Evolutionary conservation across 2,329 filamentous ascomycete species (phyloP), one percentile per base, ranked within the genome.

Genomic region (Diaporthe vexans): DNA sequence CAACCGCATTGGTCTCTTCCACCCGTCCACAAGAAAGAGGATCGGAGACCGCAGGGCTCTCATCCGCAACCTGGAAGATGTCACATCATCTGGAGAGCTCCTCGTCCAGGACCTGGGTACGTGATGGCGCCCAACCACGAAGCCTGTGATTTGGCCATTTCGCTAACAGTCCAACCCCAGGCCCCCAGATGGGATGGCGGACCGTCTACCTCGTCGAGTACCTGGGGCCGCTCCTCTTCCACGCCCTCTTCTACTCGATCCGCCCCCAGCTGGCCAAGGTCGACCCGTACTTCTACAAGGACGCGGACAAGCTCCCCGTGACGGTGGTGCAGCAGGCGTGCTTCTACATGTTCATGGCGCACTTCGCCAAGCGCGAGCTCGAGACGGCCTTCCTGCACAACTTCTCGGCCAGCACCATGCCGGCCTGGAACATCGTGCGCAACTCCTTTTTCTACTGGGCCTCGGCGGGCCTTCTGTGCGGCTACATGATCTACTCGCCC

Each of bases 181-280:
- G 97, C 21, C 91, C 92, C 65, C 97, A 99, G 84, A 93, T 98
- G 73, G 91, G 91, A 76, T 99, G 97, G 97, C 92, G 92, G 77
- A 97, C 94, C 75, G 96, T 98, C 83, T 99, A 96, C 88, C 86
- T 98, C 76, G 92, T 98, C 86, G 97, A 99, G 85, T 99, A 99
- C 84, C 85, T 97, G 77, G 97, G 97, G 5, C 97, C 97, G 8
- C 90, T 98, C 80, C 85, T 98, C 80, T 94, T 98, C 85, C 95
- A 98, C 86, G 90, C 91, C 58, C 87, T 94, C 79, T 88, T 93
- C 82, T 86, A 95, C 83, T 92, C 89, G 78, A 86, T 94, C 72
- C 94, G 95, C 65, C 91, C 93, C 33, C 91, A 93, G 82, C 86
- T 95, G 79, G 95, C 95, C 85, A 87, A 87, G 77, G 77, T 84